A percentile compares a stretch with the other conserved stretches of the same genome.
phyloP scores from a whole-genome alignment of 106 monocot species.

The Hemerocallis citrina region DNA sequence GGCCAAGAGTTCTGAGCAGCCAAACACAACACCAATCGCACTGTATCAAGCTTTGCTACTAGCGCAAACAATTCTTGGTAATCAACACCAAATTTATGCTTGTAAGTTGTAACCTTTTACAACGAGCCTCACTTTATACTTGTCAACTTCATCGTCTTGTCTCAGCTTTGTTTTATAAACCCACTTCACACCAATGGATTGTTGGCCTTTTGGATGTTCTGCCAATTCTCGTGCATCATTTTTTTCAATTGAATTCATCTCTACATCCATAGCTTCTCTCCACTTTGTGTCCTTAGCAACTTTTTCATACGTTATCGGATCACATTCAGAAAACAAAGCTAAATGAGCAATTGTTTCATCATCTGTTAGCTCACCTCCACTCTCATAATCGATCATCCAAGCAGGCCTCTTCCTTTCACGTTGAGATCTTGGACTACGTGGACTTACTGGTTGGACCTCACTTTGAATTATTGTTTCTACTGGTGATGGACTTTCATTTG shows the following conservation, averaged over 20 bases:
- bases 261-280: no score
- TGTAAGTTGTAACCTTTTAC: no score
- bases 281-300: no score
- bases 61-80: conserved; percentile 5
- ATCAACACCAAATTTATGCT: neutral
- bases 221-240: neutral
- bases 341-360: conserved; percentile 2
- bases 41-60: conserved; percentile 2
- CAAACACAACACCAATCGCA: conserved; percentile 2
- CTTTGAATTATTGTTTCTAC: neutral
- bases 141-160: no score
- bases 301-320: no score
- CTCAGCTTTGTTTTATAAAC: conserved; percentile 1
- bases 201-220: neutral
- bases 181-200: conserved; percentile 6
- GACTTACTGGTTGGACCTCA: neutral
- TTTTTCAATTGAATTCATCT: no score
- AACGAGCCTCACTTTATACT: no score
- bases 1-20: neutral
- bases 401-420: neutral
- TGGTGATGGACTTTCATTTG: no score
- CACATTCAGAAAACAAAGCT: neutral
- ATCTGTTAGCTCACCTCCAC: neutral
- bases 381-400: neutral
- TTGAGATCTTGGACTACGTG: neutral